phyloP scores from a whole-genome alignment of 768 basidiomycete species.

The Thelephora aurantiotincta region DNA sequence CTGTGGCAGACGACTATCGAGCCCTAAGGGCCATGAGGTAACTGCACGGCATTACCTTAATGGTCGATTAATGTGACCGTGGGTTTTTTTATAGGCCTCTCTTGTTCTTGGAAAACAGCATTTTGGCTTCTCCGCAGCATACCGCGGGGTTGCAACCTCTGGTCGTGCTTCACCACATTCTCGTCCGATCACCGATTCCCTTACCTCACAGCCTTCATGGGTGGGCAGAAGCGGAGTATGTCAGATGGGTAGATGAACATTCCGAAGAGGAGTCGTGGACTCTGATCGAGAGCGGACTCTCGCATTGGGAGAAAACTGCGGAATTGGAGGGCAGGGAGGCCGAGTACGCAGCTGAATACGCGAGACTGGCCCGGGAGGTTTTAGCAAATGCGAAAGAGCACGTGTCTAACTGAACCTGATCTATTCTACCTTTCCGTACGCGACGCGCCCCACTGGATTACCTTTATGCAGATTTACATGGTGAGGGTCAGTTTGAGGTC shows the following conservation, averaged over 20 bases:
- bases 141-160: conserved; percentile 76
- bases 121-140: conserved; percentile 47
- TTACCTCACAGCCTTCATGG: conserved; percentile 83
- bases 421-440: no score
- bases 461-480: no score
- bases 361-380: conserved; percentile 54
- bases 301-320: conserved; percentile 64
- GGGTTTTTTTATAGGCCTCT: conserved; percentile 46
- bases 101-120: conserved; percentile 73
- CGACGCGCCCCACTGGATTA: no score
- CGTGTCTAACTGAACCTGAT: background rate
- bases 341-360: conserved; percentile 40
- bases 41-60: conserved; percentile 15
- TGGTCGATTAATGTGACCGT: background rate
- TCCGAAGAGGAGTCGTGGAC: conserved; percentile 65
- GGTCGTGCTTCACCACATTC: conserved; percentile 82
- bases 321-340: conserved; percentile 39
- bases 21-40: conserved; percentile 79
- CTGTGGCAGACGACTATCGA: conserved; percentile 77
- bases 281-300: conserved; percentile 65
- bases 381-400: conserved; percentile 26
- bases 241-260: conserved; percentile 92
- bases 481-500: no score
- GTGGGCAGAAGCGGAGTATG: conserved; percentile 95
- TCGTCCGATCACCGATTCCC: conserved; percentile 65